Conservation (phyloP, 1,284 basidiomycete species). For the Melampsora medusae region DNA sequence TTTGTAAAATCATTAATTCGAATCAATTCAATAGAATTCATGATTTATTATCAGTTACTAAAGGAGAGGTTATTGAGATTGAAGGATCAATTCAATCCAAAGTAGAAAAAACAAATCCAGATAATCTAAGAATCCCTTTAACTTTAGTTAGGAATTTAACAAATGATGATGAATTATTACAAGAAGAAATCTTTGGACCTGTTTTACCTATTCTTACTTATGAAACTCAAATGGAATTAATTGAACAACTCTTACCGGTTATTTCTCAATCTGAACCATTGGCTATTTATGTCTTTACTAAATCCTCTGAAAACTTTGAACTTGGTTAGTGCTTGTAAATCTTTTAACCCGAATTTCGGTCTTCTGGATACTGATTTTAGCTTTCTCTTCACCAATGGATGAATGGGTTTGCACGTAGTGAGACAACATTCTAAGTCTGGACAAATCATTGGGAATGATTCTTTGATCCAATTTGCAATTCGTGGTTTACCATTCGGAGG, state of each 20-base stretch:
- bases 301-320: conserved; percentile 49
- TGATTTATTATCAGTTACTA: conserved; percentile 51
- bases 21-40: conserved; percentile 54
- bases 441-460: conserved; percentile 50
- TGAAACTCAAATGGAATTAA: conserved; percentile 46
- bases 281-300: conserved; percentile 56
- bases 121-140: conserved; percentile 50
- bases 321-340: conserved; percentile 37
- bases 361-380: too few relatives aligned
- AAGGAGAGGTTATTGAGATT: conserved; percentile 55
- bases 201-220: conserved; percentile 53
- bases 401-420: conserved; percentile 26
- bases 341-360: too few relatives aligned
- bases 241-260: conserved; percentile 50
- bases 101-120: conserved; percentile 45
- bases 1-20: conserved; percentile 52
- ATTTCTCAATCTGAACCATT: conserved; percentile 55
- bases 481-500: conserved; percentile 49
- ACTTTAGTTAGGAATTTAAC: conserved; percentile 54
- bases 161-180: conserved; percentile 54
- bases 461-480: conserved; percentile 53
- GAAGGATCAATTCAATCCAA: conserved; percentile 44
- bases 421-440: conserved; percentile 33
- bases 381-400: conserved; percentile 8
- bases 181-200: conserved; percentile 57